Conservation (phyloP, 345 rosid genomes). For the Eutrema heterophyllum region DNA sequence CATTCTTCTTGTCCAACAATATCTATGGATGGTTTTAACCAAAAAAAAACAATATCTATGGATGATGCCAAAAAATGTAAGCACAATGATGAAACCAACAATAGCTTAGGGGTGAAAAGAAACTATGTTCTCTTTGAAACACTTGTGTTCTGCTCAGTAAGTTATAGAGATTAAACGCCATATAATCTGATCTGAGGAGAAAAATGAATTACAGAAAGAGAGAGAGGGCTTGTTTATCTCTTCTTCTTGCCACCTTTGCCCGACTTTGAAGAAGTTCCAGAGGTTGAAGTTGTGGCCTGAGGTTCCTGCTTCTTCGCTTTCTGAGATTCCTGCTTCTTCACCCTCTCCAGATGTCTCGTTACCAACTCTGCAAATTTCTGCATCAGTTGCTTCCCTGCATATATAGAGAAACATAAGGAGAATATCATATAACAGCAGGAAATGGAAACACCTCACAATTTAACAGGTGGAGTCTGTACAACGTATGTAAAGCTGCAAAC, state of each 20-base stretch:
- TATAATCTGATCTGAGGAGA: neutral
- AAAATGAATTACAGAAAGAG: neutral
- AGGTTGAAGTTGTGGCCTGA: slow-evolving; percentile 44
- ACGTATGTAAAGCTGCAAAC: neutral
- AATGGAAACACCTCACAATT: neutral
- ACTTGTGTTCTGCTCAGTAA: neutral
- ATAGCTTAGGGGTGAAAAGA: neutral
- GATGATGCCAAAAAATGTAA: neutral
- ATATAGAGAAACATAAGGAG: neutral
- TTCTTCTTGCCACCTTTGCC: slow-evolving; percentile 85
- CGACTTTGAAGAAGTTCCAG: slow-evolving; percentile 46
- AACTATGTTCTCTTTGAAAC: neutral
- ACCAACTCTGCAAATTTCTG: slow-evolving; percentile 82
- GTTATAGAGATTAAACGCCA: neutral
- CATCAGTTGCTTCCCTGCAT: slow-evolving; percentile 85
- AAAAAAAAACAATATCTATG: too few species aligned
- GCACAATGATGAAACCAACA: neutral
- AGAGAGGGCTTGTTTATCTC: slow-evolving; percentile 38
- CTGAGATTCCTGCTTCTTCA: slow-evolving; percentile 72
- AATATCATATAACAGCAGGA: neutral
- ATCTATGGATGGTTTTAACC: neutral
- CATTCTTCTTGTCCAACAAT: neutral
- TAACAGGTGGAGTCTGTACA: neutral
- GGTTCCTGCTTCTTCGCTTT: slow-evolving; percentile 78
- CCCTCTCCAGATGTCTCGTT: slow-evolving; percentile 80